Conservation (phyloP, 495 filamentous ascomycete genomes). For the Aspergillus cristatus region DNA sequence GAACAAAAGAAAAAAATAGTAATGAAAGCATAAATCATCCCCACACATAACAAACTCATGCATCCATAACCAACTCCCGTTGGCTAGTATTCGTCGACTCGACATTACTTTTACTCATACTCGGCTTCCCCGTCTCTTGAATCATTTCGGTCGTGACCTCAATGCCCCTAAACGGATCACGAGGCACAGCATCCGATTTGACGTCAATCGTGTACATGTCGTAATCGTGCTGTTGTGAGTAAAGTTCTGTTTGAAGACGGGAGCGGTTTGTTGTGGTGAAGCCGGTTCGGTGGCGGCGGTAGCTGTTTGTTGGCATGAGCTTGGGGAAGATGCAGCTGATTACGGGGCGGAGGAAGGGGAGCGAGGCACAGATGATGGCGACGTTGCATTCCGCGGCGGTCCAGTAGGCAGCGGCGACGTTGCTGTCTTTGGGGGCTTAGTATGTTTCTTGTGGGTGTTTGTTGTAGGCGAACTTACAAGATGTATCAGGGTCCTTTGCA, state of each 20-base stretch:
- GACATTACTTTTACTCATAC: slow-evolving; percentile 10
- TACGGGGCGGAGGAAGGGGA: slow-evolving; percentile 79
- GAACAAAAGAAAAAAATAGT: too few relatives aligned
- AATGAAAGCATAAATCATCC: too few relatives aligned
- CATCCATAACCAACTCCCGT: slow-evolving; percentile 15
- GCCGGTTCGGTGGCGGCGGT: too few relatives aligned
- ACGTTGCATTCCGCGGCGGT: slow-evolving; percentile 78
- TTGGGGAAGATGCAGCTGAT: slow-evolving; percentile 62
- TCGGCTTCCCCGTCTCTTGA: slow-evolving; percentile 14
- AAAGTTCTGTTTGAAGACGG: slow-evolving; percentile 9
- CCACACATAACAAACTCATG: slow-evolving; percentile 9
- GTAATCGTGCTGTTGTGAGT: slow-evolving; percentile 21
- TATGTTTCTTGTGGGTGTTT: background rate
- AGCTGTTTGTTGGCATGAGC: slow-evolving; percentile 41
- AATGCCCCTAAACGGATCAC: slow-evolving; percentile 16
- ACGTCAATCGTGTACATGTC: slow-evolving; percentile 27
- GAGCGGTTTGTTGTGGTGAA: slow-evolving; percentile 14
- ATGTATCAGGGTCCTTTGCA: slow-evolving; percentile 33
- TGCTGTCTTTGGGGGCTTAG: slow-evolving; percentile 25
- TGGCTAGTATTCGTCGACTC: too few relatives aligned
- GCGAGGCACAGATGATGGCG: slow-evolving; percentile 73
- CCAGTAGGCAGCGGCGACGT: slow-evolving; percentile 55
- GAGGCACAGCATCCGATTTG: slow-evolving; percentile 10
- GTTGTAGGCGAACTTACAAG: slow-evolving; percentile 47
- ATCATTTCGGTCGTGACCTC: slow-evolving; percentile 31